phyloP scores from a whole-genome alignment of 768 basidiomycete species.

The Boletus sp. region DNA sequence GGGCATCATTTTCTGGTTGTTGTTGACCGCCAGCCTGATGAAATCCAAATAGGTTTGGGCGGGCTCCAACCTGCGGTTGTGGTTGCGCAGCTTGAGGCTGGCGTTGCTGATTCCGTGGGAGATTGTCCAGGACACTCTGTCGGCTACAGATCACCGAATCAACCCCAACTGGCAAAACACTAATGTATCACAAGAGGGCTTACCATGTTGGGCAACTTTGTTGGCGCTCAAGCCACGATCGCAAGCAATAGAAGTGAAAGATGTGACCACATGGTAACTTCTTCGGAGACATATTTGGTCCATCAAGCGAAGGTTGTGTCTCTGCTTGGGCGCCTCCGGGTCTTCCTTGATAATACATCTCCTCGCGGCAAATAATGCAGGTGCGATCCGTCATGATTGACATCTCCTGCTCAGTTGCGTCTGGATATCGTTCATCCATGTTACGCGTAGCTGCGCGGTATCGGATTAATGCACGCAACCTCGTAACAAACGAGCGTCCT shows the following conservation, averaged over 20 bases:
- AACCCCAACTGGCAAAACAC: conserved; percentile 3
- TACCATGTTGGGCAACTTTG: conserved; percentile 99
- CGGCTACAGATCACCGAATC: conserved; percentile 45
- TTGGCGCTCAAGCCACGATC: conserved; percentile 97
- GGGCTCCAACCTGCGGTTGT: conserved; percentile 31
- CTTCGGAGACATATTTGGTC: conserved; percentile 94
- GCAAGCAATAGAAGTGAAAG: conserved; percentile 96
- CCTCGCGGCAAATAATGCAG: conserved; percentile 98
- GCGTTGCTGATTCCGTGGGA: conserved; percentile 33
- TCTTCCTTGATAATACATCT: conserved; percentile 60
- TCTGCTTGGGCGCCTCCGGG: conserved; percentile 24
- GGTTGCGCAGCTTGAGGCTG: conserved; percentile 25
- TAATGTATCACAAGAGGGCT: conserved; percentile 26
- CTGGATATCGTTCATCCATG: conserved; percentile 95
- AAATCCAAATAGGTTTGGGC: conserved; percentile 30
- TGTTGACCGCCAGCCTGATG: conserved; percentile 32
- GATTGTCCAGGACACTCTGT: conserved; percentile 67
- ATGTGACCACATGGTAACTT: conserved; percentile 96
- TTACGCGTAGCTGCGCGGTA: conserved; percentile 94
- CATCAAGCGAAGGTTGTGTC: conserved; percentile 42
- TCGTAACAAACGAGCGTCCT: conserved; percentile 85
- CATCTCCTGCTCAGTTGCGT: conserved; percentile 87
- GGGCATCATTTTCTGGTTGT: conserved; percentile 38
- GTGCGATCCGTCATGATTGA: conserved; percentile 80
- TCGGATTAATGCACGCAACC: conserved; percentile 83